phyloP scores from a whole-genome alignment of 2,329 filamentous ascomycete species.

The Cyclaneusma minus region DNA sequence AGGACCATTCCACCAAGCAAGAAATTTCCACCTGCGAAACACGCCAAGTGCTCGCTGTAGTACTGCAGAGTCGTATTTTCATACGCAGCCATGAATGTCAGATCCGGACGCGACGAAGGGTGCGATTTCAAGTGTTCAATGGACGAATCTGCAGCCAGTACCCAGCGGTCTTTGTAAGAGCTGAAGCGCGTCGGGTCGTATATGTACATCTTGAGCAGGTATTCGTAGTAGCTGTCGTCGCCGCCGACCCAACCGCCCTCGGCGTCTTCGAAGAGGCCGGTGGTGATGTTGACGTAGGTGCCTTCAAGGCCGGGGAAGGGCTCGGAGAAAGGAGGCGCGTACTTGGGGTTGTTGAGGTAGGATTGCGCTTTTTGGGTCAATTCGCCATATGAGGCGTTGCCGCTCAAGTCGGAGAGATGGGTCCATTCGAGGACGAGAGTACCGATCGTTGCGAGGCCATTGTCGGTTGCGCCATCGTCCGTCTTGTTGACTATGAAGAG shows the following conservation, averaged over 20 bases:
- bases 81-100: conserved; percentile 56
- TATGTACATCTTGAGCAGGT: conserved; percentile 80
- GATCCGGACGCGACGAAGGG: conserved; percentile 46
- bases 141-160: conserved; percentile 57
- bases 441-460: conserved; percentile 62
- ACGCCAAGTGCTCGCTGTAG: conserved; percentile 43
- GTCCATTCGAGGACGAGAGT: conserved; percentile 77
- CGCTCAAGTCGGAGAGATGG: conserved; percentile 59
- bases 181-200: conserved; percentile 54
- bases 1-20: conserved; percentile 66
- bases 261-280: conserved; percentile 51
- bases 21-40: conserved; percentile 76
- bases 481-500: conserved; percentile 41
- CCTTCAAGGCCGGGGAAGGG: conserved; percentile 69
- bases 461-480: conserved; percentile 35
- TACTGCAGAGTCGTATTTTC: conserved; percentile 27
- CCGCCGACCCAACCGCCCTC: conserved; percentile 64
- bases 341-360: conserved; percentile 51
- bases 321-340: conserved; percentile 45
- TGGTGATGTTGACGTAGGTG: conserved; percentile 44
- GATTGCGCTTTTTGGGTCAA: conserved; percentile 52
- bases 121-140: conserved; percentile 57
- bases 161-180: conserved; percentile 58
- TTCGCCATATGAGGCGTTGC: conserved; percentile 47
- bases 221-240: conserved; percentile 74